Evolutionary conservation across 192 early-diverging fungal species (phyloP).

Genomic region (Linnemannia hyalina): DNA sequence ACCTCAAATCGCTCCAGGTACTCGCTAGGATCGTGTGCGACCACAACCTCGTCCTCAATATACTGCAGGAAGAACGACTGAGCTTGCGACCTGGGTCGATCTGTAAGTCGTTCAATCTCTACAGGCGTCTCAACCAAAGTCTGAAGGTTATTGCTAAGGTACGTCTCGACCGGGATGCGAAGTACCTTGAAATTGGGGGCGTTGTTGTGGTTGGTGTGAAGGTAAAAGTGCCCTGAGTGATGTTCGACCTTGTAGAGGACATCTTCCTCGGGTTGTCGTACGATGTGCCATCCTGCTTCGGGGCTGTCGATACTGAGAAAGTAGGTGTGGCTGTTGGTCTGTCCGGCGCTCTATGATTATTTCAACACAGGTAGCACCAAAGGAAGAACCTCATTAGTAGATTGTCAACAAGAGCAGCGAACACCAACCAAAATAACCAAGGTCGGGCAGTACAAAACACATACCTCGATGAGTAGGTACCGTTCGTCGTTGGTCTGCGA

Average conservation of each 20-base stretch:
- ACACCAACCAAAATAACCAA: not conserved
- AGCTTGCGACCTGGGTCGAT: not conserved
- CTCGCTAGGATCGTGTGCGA: conserved; percentile 21
- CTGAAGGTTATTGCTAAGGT: not conserved
- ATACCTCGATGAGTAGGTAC: conserved; percentile 38
- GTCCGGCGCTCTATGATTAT: conserved; percentile 24
- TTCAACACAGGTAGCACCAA: not conserved
- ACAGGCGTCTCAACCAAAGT: not conserved
- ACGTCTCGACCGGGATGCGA: conserved; percentile 21
- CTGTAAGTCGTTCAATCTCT: not conserved
- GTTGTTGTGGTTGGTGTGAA: conserved; percentile 32
- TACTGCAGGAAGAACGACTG: not conserved
- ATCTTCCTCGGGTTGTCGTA: conserved; percentile 23
- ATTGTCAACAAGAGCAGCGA: not conserved
- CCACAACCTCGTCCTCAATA: conserved; percentile 17
- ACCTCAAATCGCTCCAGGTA: conserved; percentile 36
- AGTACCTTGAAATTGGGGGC: conserved; percentile 38
- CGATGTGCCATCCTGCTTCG: conserved; percentile 32
- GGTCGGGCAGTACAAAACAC: no score
- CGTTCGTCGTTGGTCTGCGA: conserved; percentile 26
- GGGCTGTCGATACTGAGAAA: conserved; percentile 31
- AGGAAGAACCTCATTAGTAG: not conserved
- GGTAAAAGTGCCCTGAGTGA: conserved; percentile 47
- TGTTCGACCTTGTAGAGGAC: conserved; percentile 49
- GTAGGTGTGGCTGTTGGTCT: conserved; percentile 28